phyloP scores from a whole-genome alignment of 768 basidiomycete species.

The Lactarius evosmus region DNA sequence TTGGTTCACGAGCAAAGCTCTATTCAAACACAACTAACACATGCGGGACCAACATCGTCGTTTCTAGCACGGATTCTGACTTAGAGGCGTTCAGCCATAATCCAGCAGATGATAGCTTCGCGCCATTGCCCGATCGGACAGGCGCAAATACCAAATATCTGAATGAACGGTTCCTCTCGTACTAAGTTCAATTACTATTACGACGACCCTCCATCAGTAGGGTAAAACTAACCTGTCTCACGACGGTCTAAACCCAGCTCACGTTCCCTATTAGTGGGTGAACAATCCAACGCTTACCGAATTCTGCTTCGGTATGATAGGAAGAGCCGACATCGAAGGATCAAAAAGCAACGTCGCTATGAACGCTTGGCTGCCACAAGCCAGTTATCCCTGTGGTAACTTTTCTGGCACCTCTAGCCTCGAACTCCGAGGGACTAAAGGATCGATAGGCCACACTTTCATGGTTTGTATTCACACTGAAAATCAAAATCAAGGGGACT shows the following conservation, averaged over 20 bases:
- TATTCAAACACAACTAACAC: conserved; percentile 62
- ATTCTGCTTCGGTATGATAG: conserved; percentile 80
- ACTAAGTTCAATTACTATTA: conserved; percentile 79
- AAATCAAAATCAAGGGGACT: conserved; percentile 79
- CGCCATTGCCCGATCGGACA: conserved; percentile 76
- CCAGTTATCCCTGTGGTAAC: conserved; percentile 78
- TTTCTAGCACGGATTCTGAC: conserved; percentile 77
- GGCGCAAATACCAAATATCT: conserved; percentile 79
- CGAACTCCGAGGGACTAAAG: conserved; percentile 77
- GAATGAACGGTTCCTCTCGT: conserved; percentile 82
- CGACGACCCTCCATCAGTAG: conserved; percentile 74
- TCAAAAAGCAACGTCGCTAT: conserved; percentile 82
- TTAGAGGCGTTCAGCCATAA: conserved; percentile 85
- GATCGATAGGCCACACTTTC: conserved; percentile 83
- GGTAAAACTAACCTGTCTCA: conserved; percentile 87
- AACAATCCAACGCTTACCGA: conserved; percentile 79
- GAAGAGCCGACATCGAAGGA: conserved; percentile 81
- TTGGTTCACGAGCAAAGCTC: conserved; percentile 70
- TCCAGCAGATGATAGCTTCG: conserved; percentile 81
- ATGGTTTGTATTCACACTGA: conserved; percentile 79
- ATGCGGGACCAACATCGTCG: conserved; percentile 67
- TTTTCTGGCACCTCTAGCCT: conserved; percentile 81
- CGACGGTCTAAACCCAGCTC: conserved; percentile 81
- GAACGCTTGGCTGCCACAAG: conserved; percentile 81
- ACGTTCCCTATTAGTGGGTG: conserved; percentile 78